Conservation (phyloP, 192 early-diverging fungal species). For the Kickxella alabastrina region DNA sequence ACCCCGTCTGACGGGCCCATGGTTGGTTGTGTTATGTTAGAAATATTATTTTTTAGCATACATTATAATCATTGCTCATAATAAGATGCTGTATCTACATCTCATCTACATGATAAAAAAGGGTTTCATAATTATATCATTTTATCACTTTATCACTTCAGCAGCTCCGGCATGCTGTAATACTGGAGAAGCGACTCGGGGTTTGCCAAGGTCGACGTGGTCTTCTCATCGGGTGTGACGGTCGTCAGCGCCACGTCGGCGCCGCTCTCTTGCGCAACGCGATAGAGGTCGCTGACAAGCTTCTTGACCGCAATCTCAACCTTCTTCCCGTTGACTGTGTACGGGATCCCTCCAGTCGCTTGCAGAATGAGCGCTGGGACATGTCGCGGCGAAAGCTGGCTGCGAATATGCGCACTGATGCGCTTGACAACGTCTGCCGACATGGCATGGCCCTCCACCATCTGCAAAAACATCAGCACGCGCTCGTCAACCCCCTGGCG, state of each 20-base stretch:
- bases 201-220: conserved; percentile 84
- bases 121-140: too few relatives aligned
- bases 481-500: conserved; percentile 81
- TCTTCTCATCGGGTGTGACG: conserved; percentile 66
- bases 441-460: conserved; percentile 62
- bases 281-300: conserved; percentile 51
- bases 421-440: conserved; percentile 59
- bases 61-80: conserved; percentile 51
- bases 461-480: conserved; percentile 87
- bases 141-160: conserved; percentile 13
- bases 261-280: conserved; percentile 24
- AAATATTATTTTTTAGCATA: not conserved
- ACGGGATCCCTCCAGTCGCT: conserved; percentile 77
- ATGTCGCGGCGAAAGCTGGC: conserved; percentile 84
- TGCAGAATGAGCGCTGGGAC: conserved; percentile 84
- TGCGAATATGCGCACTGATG: conserved; percentile 75
- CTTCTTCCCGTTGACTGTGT: conserved; percentile 96
- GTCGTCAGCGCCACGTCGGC: conserved; percentile 55
- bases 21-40: too few relatives aligned
- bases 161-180: conserved; percentile 65
- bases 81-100: too few relatives aligned
- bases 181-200: conserved; percentile 84
- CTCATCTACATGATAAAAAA: too few relatives aligned
- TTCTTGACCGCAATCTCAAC: conserved; percentile 94
- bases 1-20: too few relatives aligned